Evolutionary conservation across 768 basidiomycete genomes (phyloP).

Genomic region (Krasilnikovozyma curviuscula): DNA sequence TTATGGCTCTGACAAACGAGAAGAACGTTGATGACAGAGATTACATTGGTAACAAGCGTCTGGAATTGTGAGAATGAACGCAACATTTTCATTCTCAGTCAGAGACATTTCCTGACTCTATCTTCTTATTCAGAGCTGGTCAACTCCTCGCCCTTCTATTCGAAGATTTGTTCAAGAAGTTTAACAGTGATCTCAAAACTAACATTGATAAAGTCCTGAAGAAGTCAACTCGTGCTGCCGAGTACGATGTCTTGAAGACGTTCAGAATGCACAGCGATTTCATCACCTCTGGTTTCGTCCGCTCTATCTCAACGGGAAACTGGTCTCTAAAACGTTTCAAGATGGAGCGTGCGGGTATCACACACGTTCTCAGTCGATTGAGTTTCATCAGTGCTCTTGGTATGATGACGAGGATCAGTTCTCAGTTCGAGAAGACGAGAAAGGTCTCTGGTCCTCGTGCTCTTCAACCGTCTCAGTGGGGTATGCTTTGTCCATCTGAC

Average conservation of each 20-base stretch:
- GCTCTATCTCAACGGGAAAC: slow-evolving; percentile 95
- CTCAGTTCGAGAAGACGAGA: slow-evolving; percentile 96
- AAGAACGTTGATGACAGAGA: slow-evolving; percentile 96
- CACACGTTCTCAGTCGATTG: slow-evolving; percentile 84
- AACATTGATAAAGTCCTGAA: slow-evolving; percentile 94
- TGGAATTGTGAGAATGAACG: slow-evolving; percentile 59
- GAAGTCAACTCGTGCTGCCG: slow-evolving; percentile 79
- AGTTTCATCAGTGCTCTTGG: slow-evolving; percentile 94
- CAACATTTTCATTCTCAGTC: neutral
- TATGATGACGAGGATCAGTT: slow-evolving; percentile 99
- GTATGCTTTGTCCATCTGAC: slow-evolving; percentile 91
- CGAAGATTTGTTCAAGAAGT: slow-evolving; percentile 97
- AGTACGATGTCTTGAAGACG: slow-evolving; percentile 84
- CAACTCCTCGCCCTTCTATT: slow-evolving; percentile 88
- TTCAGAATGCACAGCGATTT: slow-evolving; percentile 94
- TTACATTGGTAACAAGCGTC: slow-evolving; percentile 95
- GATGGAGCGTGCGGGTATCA: slow-evolving; percentile 97
- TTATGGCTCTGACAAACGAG: slow-evolving; percentile 92
- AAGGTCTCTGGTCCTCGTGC: slow-evolving; percentile 97
- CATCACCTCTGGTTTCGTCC: slow-evolving; percentile 84
- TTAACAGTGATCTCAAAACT: slow-evolving; percentile 83
- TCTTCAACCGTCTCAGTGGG: slow-evolving; percentile 96
- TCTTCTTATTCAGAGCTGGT: slow-evolving; percentile 47
- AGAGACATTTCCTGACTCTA: neutral
- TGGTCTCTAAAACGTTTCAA: slow-evolving; percentile 99